Evolutionary conservation across 257 asterid genomes (phyloP).

Genomic region (Nicotiana paniculata): DNA sequence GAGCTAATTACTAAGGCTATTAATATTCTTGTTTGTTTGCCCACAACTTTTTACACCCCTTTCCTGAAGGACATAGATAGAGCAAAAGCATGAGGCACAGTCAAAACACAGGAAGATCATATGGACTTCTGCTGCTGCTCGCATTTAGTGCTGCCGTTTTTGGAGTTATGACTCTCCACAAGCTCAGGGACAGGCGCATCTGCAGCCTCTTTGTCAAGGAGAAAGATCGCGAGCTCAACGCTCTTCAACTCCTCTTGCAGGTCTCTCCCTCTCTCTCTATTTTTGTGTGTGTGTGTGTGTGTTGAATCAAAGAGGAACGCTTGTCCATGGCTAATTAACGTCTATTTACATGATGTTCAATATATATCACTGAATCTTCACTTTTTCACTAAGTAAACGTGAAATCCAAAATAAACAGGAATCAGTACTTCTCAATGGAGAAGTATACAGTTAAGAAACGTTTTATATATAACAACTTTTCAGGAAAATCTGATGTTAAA

Average conservation of each 20-base stretch:
- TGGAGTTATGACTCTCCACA: constrained; percentile 51
- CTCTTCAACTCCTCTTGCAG: constrained; percentile 61
- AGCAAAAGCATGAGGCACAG: constrained; percentile 7
- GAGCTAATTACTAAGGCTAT: constrained; percentile 2
- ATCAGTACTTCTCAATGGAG: neutral
- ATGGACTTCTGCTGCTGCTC: constrained; percentile 31
- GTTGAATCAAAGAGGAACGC: neutral
- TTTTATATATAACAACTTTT: neutral
- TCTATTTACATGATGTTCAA: neutral
- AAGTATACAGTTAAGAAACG: neutral
- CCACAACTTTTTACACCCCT: neutral
- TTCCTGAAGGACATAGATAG: neutral
- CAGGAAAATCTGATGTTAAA: neutral
- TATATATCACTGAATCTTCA: neutral
- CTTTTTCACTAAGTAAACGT: neutral
- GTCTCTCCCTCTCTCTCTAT: constrained; percentile 13
- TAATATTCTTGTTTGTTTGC: neutral
- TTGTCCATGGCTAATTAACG: neutral
- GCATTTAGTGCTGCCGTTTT: constrained; percentile 46
- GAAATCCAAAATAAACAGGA: neutral
- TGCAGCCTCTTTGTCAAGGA: constrained; percentile 38
- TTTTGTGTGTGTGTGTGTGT: neutral
- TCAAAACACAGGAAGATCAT: constrained; percentile 27
- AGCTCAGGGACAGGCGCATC: constrained; percentile 42
- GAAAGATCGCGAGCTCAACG: constrained; percentile 38